Conservation (phyloP, 768 basidiomycete species). For the Myochromella boudieri region DNA sequence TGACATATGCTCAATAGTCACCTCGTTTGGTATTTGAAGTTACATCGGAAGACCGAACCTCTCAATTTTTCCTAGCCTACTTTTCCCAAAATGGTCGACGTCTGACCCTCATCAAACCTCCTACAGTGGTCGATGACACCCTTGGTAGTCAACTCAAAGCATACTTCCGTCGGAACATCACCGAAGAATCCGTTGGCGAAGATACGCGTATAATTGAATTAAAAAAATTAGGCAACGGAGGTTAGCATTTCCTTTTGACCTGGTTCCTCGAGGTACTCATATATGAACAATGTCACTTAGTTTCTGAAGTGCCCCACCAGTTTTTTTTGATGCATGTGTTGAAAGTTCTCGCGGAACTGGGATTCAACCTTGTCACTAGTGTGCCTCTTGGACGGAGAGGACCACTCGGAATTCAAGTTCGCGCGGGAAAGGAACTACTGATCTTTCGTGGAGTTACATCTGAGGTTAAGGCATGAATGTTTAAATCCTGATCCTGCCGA, state of each 20-base stretch:
- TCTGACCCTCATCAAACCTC: constrained; percentile 48
- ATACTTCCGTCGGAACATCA: constrained; percentile 34
- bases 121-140: constrained; percentile 38
- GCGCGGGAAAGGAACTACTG: constrained; percentile 57
- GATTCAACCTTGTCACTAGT: constrained; percentile 65
- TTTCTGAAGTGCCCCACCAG: constrained; percentile 45
- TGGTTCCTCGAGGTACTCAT: not conserved
- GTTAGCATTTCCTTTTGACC: constrained; percentile 12
- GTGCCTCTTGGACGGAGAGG: constrained; percentile 57
- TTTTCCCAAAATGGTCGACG: constrained; percentile 62
- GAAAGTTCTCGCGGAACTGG: constrained; percentile 53
- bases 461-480: constrained; percentile 6
- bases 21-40: constrained; percentile 72
- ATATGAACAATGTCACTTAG: constrained; percentile 23
- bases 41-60: constrained; percentile 42
- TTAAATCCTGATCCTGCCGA: not conserved
- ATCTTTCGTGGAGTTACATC: constrained; percentile 50
- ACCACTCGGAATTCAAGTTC: constrained; percentile 40
- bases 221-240: constrained; percentile 39
- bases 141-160: constrained; percentile 38
- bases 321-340: constrained; percentile 64
- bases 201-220: constrained; percentile 57
- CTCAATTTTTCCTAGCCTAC: constrained; percentile 64
- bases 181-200: constrained; percentile 45
- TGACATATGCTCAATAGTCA: constrained; percentile 24